phyloP scores from a whole-genome alignment of 495 filamentous ascomycete genomes.

The Penicillium crystallinum region DNA sequence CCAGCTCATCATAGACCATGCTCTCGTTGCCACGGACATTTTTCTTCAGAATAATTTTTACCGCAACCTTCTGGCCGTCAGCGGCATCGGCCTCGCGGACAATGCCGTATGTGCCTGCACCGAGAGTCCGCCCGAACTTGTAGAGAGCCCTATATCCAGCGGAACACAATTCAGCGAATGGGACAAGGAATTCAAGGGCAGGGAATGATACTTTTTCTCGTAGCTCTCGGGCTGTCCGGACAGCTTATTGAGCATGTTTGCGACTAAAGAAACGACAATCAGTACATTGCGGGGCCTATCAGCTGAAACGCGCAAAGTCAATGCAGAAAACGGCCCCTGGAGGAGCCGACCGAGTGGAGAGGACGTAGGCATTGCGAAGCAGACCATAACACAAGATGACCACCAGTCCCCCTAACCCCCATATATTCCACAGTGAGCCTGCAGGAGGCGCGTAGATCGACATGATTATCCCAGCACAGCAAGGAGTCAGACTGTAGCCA shows the following conservation, averaged over 20 bases:
- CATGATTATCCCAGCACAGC: neutral
- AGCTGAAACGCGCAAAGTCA: neutral
- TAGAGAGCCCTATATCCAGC: slow-evolving; percentile 64
- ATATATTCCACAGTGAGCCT: slow-evolving; percentile 2
- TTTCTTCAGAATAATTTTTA: slow-evolving; percentile 99
- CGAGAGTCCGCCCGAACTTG: slow-evolving; percentile 85
- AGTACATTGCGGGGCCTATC: slow-evolving; percentile 19
- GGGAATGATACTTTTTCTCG: slow-evolving; percentile 76
- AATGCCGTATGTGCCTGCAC: slow-evolving; percentile 97
- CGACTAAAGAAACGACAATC: slow-evolving; percentile 52
- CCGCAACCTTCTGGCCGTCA: slow-evolving; percentile 77
- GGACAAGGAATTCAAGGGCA: neutral
- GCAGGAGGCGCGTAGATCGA: neutral
- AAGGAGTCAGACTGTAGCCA: neutral
- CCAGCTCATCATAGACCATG: slow-evolving; percentile 97
- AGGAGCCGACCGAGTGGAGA: slow-evolving; percentile 14
- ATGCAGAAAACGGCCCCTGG: slow-evolving; percentile 2
- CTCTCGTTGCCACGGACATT: slow-evolving; percentile 96
- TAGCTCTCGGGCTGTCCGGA: slow-evolving; percentile 97
- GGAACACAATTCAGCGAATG: slow-evolving; percentile 7
- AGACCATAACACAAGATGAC: slow-evolving; percentile 6
- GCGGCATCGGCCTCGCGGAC: slow-evolving; percentile 84
- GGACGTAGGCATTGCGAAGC: neutral
- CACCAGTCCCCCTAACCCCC: neutral
- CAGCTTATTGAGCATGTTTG: slow-evolving; percentile 94